phyloP scores from a whole-genome alignment of 441 rosid genomes.

The Syzygium malaccense region DNA sequence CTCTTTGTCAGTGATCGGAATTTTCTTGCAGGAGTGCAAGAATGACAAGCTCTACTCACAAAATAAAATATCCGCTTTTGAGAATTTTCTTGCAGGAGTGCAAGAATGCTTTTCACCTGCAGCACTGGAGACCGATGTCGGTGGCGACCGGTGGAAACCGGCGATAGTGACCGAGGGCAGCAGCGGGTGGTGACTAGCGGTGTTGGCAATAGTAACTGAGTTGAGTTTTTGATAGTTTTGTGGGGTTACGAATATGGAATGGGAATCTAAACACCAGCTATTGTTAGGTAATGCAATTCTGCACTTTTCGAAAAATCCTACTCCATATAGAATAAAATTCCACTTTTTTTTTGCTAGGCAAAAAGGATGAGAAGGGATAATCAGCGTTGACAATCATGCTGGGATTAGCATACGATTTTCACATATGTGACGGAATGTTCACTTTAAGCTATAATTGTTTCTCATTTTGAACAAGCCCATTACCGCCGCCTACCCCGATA shows the following conservation, averaged over 20 bases:
- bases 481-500: rapidly evolving
- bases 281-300: neutral
- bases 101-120: neutral
- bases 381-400: too few species aligned
- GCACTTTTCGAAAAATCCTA: neutral
- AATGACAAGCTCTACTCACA: neutral
- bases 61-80: neutral
- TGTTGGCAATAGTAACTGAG: neutral
- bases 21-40: neutral
- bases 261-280: neutral
- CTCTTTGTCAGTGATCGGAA: neutral
- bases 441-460: neutral
- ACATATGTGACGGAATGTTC: rapidly evolving
- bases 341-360: too few species aligned
- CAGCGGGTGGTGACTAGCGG: rapidly evolving
- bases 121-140: neutral
- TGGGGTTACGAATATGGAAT: neutral
- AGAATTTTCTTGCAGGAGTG: too few species aligned
- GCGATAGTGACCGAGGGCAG: neutral
- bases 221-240: neutral
- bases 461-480: neutral
- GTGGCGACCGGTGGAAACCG: neutral
- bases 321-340: neutral
- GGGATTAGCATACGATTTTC: too few species aligned
- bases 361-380: too few species aligned